Evolutionary conservation across 1,284 basidiomycete species (phyloP), one percentile per base, ranked within the genome.

Genomic region (Mycena citricolor): DNA sequence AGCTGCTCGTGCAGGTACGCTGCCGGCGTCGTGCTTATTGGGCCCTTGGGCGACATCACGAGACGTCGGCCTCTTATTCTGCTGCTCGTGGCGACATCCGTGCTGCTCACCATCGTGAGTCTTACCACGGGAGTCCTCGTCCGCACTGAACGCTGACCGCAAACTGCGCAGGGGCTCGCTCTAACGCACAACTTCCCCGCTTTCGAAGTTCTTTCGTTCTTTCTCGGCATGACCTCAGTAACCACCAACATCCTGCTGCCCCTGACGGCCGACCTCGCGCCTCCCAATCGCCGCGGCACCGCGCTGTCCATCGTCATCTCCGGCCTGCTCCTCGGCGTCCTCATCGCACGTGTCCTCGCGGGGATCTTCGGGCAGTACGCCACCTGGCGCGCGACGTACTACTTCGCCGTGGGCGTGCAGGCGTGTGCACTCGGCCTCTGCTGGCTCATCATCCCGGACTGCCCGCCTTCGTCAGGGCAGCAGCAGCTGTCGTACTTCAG

Each of bases 281-380:
- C 81, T 2, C 74, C 79, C 2, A 67, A 79, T 30, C 74, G 73
- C 20, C 72, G 85, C 19, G 83, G 80, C 2, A 71, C 76, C 12
- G 76, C 82, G 0, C 69, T 89, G 44, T 78, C 82, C 2, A 75
- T 86, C 38, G 82, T 86, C 8, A 63, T 87, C 14, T 76, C 79
- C 0, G 86, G 86, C 0, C 66, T 88, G 19, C 72, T 87, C 23
- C 70, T 86, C n/a, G 86, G 86, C 20, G 64, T 88, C 25, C 71
- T 87, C 16, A 63, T 78, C 17, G 85, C 83, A 1, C 70, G 84
- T 37, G 80, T 87, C 1, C 61, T 89, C 4, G 71, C 81, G 1
- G 86, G 86, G 0, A 65, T 85, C 36, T 76, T 90, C 26, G 77
- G 77, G 2, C 68, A 86, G 50, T 81, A 78, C 47, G 60, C 67